Conservation (phyloP, 352 stramenopile species). For the Phytophthora palmivora region DNA sequence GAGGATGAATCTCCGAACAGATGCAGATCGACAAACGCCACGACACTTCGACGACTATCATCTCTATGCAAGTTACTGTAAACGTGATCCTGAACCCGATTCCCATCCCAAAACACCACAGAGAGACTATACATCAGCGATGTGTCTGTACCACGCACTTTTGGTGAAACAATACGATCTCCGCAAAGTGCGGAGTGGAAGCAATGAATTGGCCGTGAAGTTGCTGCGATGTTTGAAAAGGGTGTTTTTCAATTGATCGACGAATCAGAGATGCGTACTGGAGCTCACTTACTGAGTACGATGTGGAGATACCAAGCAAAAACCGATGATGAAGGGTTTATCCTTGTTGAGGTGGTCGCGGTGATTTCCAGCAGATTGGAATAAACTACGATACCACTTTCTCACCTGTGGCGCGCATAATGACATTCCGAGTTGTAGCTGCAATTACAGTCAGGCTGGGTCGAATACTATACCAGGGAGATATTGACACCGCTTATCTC, state of each 20-base stretch:
- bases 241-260: background rate
- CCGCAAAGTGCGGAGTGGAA: too few species aligned
- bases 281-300: background rate
- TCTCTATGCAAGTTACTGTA: too few species aligned
- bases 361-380: slow-evolving; percentile 7
- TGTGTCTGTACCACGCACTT: too few species aligned
- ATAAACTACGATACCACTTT: slow-evolving; percentile 4
- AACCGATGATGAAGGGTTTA: slow-evolving; percentile 3
- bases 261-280: background rate
- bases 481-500: slow-evolving; percentile 23
- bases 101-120: too few species aligned
- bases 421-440: slow-evolving; percentile 4
- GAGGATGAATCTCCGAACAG: too few species aligned
- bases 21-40: too few species aligned
- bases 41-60: too few species aligned
- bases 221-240: slow-evolving; percentile 2
- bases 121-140: too few species aligned
- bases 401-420: slow-evolving; percentile 11
- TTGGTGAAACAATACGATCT: too few species aligned
- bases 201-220: too few species aligned
- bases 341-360: slow-evolving; percentile 8
- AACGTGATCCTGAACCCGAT: too few species aligned
- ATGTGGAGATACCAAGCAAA: slow-evolving; percentile 15
- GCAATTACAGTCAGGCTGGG: background rate
- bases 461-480: slow-evolving; percentile 15